Evolutionary conservation across 108 stramenopile species (phyloP).

Genomic region (Nitzschia sp.): DNA sequence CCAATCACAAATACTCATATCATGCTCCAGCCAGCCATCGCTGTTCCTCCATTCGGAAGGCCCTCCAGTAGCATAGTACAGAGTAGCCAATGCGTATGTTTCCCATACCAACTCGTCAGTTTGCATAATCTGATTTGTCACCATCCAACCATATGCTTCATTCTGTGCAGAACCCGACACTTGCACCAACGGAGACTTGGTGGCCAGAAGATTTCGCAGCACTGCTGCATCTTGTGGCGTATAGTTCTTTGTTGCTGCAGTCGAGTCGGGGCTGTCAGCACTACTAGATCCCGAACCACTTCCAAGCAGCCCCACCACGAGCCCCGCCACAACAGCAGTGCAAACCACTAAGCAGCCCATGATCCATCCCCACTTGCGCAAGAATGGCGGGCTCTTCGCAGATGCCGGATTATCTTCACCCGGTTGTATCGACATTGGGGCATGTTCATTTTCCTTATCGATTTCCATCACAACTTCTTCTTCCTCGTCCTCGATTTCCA

Average conservation of each 20-base stretch:
- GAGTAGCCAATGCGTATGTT: neutral
- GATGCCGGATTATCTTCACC: too few species aligned
- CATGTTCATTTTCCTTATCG: neutral
- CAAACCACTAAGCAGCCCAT: too few species aligned
- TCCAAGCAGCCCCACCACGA: too few species aligned
- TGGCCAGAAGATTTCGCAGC: neutral
- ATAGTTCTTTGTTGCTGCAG: neutral
- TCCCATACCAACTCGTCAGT: neutral
- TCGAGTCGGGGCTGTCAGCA: neutral
- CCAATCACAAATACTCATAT: slow-evolving; percentile 11
- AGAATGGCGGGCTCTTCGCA: too few species aligned
- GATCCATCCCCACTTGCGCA: too few species aligned
- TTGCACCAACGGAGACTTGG: neutral
- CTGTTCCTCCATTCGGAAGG: neutral
- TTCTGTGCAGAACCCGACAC: neutral
- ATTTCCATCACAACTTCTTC: too few species aligned
- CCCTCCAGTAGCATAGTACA: slow-evolving; percentile 7
- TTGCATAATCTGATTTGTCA: neutral
- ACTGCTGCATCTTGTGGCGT: neutral
- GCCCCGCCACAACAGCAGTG: too few species aligned
- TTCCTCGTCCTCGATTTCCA: too few species aligned
- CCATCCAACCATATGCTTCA: neutral
- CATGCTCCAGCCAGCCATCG: neutral
- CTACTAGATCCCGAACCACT: neutral
- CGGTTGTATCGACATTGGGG: too few species aligned